These are phyloP conservation scores for Penicillium diatomitis DNA, from an alignment of 495 filamentous ascomycete genomes.

Conservation along the genomic window DNA sequence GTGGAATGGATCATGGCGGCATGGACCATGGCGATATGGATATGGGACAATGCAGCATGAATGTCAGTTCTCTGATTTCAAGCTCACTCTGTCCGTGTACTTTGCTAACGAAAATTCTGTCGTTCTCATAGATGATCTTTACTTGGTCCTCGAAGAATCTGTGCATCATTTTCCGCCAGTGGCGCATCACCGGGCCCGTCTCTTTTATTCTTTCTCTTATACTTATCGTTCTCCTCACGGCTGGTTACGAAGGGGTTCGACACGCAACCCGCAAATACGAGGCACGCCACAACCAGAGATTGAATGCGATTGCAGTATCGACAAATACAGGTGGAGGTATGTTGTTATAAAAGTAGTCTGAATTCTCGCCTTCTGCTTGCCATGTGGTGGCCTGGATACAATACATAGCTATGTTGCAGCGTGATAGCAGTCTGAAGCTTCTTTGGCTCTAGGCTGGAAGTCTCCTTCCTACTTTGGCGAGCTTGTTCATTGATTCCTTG, in stretches of 20 bases:
- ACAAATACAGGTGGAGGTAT: conserved; percentile 27
- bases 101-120: no score
- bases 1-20: conserved; percentile 32
- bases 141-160: conserved; percentile 88
- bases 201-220: conserved; percentile 73
- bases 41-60: conserved; percentile 74
- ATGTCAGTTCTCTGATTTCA: conserved; percentile 39
- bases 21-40: conserved; percentile 48
- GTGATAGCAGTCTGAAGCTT: conserved; percentile 1
- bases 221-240: conserved; percentile 70
- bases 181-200: conserved; percentile 67
- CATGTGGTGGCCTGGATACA: neutral
- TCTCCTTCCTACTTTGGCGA: conserved; percentile 10
- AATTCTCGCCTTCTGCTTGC: no score
- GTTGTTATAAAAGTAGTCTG: conserved; percentile 25
- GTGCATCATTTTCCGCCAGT: conserved; percentile 89
- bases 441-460: neutral
- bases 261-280: conserved; percentile 71
- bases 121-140: conserved; percentile 74
- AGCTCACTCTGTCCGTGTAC: no score
- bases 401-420: neutral
- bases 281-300: conserved; percentile 37
- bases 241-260: conserved; percentile 85
- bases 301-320: conserved; percentile 34
- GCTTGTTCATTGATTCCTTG: conserved; percentile 29